Percentiles rank a stretch among this genome's conserved stretches.
These are phyloP conservation scores for Claviceps monticola DNA, from an alignment of 2,329 filamentous ascomycete genomes.

Conservation along the genomic window DNA sequence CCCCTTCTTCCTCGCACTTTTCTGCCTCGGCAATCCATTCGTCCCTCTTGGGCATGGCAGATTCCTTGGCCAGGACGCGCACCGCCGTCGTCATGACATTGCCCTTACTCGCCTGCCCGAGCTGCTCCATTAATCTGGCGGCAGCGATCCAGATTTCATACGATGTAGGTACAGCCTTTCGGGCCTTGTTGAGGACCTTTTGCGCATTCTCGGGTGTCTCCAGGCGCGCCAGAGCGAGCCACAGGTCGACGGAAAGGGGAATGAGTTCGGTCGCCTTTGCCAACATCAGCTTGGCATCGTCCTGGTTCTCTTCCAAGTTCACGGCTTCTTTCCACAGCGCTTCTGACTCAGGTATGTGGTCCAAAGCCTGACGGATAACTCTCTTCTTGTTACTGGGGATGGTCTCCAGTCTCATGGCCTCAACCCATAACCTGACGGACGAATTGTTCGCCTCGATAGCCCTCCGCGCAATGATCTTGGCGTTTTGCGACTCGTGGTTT, in stretches of 20 bases:
- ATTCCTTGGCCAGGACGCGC: constrained; percentile 75
- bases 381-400: constrained; percentile 78
- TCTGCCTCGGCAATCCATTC: constrained; percentile 96
- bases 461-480: constrained; percentile 86
- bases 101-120: constrained; percentile 62
- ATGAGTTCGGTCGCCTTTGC: constrained; percentile 95
- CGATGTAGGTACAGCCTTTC: constrained; percentile 84
- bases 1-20: constrained; percentile 84
- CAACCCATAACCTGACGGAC: constrained; percentile 83
- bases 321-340: constrained; percentile 97
- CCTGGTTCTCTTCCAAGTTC: constrained; percentile 81
- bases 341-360: constrained; percentile 88
- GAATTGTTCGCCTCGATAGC: constrained; percentile 85
- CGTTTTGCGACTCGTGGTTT: constrained; percentile 73
- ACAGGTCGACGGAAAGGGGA: constrained; percentile 82
- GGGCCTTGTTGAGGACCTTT: constrained; percentile 86
- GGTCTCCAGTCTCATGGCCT: constrained; percentile 84
- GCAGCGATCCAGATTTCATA: constrained; percentile 96
- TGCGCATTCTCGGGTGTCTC: constrained; percentile 87
- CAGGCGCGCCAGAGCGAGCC: constrained; percentile 82
- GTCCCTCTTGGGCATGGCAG: constrained; percentile 92
- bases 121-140: constrained; percentile 76
- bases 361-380: constrained; percentile 79
- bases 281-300: constrained; percentile 75
- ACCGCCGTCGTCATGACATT: constrained; percentile 93